Evolutionary conservation across 179 eudicot genomes (phyloP), one percentile per base, ranked within the genome.

Genomic region (Beta corolliflora): DNA sequence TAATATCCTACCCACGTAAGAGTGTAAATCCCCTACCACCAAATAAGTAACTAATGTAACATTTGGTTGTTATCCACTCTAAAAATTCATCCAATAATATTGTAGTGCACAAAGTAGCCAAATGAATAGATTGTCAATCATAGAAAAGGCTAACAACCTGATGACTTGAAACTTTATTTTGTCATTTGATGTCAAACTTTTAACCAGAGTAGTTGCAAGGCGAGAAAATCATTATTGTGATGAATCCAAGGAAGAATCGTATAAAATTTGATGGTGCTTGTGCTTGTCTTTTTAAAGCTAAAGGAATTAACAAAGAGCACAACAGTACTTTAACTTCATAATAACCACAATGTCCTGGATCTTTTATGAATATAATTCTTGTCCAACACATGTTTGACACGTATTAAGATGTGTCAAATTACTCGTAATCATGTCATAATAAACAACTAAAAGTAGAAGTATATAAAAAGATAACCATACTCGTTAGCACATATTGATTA

Each of bases 131-230:
- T 52, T 14, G 76, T 44, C 76, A 72, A 53, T 72, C 76, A 72
- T 71, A 50, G 54, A 48, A 71, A 71, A 71, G 58, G 75, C 50
- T 71, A 71, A 12, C 6, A 71, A 69, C 14, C 5, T 46, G 56
- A 71, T 71, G 74, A 72, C 76, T 29, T 10, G 44, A 14, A 23
- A 72, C 12, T 53, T 21, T 72, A 72, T 23, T 53, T 52, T 72
- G 45, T 72, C 76, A 72, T 72, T 14, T 72, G 76, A 72, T 53
- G 23, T 72, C 76, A 72, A 72, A 52, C 76, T 72, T 52, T 72
- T 4, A 55, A 72, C 60, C 60, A 72, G 8, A 52, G 53, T 72
- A 21, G 61, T 71, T 50, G 50, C 36, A 48, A 23, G 4, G 18
- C 25, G 0, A 71, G 5, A 52, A 53, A 21, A 53, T 53, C 61